Conservation (phyloP, 345 rosid species). For the Eucalyptus sp. region DNA sequence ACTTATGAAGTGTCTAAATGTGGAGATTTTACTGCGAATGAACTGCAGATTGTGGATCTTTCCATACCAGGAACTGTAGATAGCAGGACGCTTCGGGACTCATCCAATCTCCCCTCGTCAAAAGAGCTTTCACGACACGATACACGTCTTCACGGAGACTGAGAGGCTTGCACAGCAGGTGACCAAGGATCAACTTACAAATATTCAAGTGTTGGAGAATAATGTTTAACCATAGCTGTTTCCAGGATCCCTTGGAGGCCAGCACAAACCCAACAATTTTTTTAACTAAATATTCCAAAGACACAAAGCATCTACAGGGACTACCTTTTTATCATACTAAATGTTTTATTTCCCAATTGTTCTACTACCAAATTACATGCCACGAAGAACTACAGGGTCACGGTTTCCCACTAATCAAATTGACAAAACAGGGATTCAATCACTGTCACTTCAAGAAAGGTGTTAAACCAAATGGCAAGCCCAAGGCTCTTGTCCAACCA, state of each 20-base stretch:
- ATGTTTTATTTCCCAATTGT: background rate
- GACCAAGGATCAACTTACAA: slow-evolving; percentile 1
- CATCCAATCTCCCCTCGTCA: slow-evolving; percentile 50
- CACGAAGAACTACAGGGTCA: background rate
- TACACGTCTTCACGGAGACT: slow-evolving; percentile 86
- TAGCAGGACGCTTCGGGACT: slow-evolving; percentile 47
- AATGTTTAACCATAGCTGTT: background rate
- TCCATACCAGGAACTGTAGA: slow-evolving; percentile 71
- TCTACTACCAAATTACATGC: background rate
- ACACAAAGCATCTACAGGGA: background rate
- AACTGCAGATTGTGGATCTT: background rate
- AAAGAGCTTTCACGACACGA: slow-evolving; percentile 49
- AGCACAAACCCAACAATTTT: background rate
- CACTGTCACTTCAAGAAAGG: background rate
- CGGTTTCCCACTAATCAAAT: background rate
- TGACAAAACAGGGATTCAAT: background rate
- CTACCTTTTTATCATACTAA: background rate
- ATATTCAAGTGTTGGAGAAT: background rate
- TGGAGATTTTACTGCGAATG: background rate
- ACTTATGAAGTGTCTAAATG: background rate
- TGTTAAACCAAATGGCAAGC: background rate
- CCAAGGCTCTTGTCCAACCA: background rate
- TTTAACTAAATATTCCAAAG: background rate
- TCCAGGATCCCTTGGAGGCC: background rate
- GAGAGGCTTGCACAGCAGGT: slow-evolving; percentile 27